Evolutionary conservation across 2,329 filamentous ascomycete genomes (phyloP), one percentile per base, ranked within the genome.

Genomic region (Aspergillus spinulosporus): DNA sequence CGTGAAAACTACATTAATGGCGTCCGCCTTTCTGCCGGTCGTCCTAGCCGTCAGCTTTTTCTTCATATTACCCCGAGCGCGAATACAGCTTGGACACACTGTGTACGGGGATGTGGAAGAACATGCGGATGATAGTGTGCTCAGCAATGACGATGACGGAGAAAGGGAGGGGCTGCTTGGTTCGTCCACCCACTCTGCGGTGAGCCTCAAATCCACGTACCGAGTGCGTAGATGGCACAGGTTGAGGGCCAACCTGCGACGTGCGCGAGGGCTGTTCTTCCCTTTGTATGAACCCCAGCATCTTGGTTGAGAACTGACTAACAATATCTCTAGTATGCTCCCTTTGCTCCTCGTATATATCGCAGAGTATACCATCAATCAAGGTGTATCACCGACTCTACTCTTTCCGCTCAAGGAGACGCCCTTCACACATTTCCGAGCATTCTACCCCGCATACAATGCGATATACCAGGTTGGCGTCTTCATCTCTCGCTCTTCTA

Each of bases 341-440:
- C 94, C 94, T 0, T 81, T 99, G 11, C 81, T 97, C 36, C 78
- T 97, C 12, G 94, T 99, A 31, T 99, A 97, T 72, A 84, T 97
- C 37, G 91, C 92, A 55, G 94, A 99, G 77, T 99, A 99, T 72
- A 95, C 90, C 54, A 97, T 97, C 74, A 97, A 97, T 76, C 92
- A 96, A 77, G 93, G 92, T 36, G 91, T 97, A 0, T 82, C 91
- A 0, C 93, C 94, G 0, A 96, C 92, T 0, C 79, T 97, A 0
- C 83, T 99, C 3, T 99, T 96, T 69, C 91, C 92, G 0, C 79
- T 97, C 0, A 69, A 80, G 1, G 75, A 82, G 8, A 88, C 89
- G 1, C 94, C 94, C 0, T 97, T 97, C 71, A 76, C 78, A 32
- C 84, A 90, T 63, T 94, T 87, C 70, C 87, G 93, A 40, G 88